A percentile compares a stretch with the other conserved stretches of the same genome.
These are phyloP conservation scores for Blastomyces silverae DNA, from an alignment of 2,329 filamentous ascomycete genomes.

Conservation along the genomic window DNA sequence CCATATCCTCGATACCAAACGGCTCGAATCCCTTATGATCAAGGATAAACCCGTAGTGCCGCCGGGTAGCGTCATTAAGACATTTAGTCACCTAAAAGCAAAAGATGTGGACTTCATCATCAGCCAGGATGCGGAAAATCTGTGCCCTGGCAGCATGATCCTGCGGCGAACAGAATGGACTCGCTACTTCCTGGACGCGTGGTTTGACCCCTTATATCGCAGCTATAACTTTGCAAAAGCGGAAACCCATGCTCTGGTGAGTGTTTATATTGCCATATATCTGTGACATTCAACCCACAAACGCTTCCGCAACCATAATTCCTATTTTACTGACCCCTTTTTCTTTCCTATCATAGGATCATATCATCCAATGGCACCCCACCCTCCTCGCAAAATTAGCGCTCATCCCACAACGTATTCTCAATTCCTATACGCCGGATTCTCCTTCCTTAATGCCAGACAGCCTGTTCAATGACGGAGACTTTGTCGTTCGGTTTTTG, in stretches of 20 bases:
- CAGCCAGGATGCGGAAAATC: slow-evolving; percentile 74
- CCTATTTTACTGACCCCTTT: background rate
- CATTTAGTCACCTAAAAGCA: slow-evolving; percentile 72
- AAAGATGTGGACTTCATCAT: slow-evolving; percentile 74
- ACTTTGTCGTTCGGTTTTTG: slow-evolving; percentile 73
- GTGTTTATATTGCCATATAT: slow-evolving; percentile 25
- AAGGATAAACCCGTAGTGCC: slow-evolving; percentile 81
- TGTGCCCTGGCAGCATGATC: slow-evolving; percentile 71
- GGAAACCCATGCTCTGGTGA: slow-evolving; percentile 80
- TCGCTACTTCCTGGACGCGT: slow-evolving; percentile 85
- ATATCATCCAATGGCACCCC: slow-evolving; percentile 92
- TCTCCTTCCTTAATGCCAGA: slow-evolving; percentile 41
- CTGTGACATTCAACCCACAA: background rate
- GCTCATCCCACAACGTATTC: slow-evolving; percentile 72
- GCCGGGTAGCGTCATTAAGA: slow-evolving; percentile 94
- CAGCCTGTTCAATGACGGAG: slow-evolving; percentile 69
- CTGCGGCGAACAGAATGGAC: slow-evolving; percentile 82
- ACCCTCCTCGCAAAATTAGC: slow-evolving; percentile 87
- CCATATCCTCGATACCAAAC: slow-evolving; percentile 60
- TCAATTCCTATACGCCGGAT: slow-evolving; percentile 68
- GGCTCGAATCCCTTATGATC: slow-evolving; percentile 72
- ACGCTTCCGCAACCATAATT: slow-evolving; percentile 26
- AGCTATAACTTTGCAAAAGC: slow-evolving; percentile 96
- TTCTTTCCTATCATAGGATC: slow-evolving; percentile 51
- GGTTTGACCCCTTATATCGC: slow-evolving; percentile 91